Percentiles rank a stretch among this genome's conserved stretches.
Evolutionary conservation across 345 rosid genomes (phyloP).

Genomic region (Gossypioides kirkii): DNA sequence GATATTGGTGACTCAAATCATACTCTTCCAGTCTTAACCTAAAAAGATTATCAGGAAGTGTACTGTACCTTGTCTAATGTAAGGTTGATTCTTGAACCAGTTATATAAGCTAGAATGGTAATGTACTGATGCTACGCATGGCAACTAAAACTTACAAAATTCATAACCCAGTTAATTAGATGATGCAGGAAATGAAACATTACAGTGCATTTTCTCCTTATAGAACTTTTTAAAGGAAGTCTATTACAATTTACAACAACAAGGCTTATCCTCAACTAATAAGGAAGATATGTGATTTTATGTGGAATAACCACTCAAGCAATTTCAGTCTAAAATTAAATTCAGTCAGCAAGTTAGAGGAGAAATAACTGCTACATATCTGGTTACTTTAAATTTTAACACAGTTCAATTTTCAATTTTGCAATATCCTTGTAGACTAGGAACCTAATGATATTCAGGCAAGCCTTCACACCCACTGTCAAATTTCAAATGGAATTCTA

Average conservation of each 20-base stretch:
- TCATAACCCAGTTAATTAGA: neutral
- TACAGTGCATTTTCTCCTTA: neutral
- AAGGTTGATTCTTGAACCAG: neutral
- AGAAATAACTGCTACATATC: neutral
- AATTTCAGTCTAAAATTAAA: neutral
- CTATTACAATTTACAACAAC: neutral
- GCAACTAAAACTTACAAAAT: neutral
- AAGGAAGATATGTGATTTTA: neutral
- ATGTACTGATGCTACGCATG: neutral
- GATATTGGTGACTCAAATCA: neutral
- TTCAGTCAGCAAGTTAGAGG: neutral
- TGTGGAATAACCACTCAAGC: neutral
- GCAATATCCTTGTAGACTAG: neutral
- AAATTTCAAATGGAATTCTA: neutral
- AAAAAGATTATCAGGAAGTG: neutral
- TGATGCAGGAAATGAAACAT: neutral
- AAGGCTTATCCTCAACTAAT: neutral
- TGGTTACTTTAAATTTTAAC: neutral
- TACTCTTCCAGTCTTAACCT: neutral
- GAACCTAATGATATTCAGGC: neutral
- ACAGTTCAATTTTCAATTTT: neutral
- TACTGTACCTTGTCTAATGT: neutral
- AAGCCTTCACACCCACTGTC: neutral
- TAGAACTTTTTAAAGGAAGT: neutral
- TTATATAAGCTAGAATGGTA: neutral